Evolutionary conservation across 768 basidiomycete species (phyloP).

Genomic region (Auricularia heimuer): DNA sequence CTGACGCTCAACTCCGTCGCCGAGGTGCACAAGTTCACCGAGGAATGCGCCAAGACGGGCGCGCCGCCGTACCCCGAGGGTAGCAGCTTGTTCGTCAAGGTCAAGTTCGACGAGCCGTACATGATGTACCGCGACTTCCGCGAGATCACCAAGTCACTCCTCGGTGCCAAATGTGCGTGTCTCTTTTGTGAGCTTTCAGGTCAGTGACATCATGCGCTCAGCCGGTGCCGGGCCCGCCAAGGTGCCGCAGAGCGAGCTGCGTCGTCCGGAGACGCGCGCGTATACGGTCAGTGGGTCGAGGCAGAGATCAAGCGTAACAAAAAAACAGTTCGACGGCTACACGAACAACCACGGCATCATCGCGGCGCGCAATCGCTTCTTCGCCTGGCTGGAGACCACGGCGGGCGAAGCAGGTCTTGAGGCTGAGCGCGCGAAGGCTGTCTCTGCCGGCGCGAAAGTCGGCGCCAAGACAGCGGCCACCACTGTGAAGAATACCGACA

Average conservation of each 20-base stretch:
- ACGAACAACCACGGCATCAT: constrained; percentile 77
- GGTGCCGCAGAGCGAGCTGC: constrained; percentile 58
- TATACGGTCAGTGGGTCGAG: constrained; percentile 79
- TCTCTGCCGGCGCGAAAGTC: constrained; percentile 9
- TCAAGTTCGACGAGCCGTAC: constrained; percentile 98
- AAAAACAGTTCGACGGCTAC: constrained; percentile 50
- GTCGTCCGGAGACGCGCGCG: constrained; percentile 61
- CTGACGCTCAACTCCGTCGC: constrained; percentile 45
- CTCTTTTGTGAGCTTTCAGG: too few relatives aligned
- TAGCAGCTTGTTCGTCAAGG: constrained; percentile 94
- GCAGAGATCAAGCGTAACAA: constrained; percentile 56
- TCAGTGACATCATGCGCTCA: too few relatives aligned
- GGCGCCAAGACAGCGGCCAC: too few relatives aligned
- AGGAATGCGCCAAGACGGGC: constrained; percentile 42
- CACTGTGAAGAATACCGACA: constrained; percentile 13
- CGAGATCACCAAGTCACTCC: constrained; percentile 74
- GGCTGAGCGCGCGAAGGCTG: constrained; percentile 23
- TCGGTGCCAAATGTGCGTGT: constrained; percentile 18
- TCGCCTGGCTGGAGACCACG: constrained; percentile 51
- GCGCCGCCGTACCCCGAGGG: constrained; percentile 60
- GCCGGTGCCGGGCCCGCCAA: constrained; percentile 19
- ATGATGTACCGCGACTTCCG: constrained; percentile 98
- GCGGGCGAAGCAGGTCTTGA: constrained; percentile 30
- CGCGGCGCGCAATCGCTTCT: constrained; percentile 65
- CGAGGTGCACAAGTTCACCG: constrained; percentile 66